Base-by-base conservation (phyloP, 768 basidiomycete species). In the Ramaria sp. region DNA sequence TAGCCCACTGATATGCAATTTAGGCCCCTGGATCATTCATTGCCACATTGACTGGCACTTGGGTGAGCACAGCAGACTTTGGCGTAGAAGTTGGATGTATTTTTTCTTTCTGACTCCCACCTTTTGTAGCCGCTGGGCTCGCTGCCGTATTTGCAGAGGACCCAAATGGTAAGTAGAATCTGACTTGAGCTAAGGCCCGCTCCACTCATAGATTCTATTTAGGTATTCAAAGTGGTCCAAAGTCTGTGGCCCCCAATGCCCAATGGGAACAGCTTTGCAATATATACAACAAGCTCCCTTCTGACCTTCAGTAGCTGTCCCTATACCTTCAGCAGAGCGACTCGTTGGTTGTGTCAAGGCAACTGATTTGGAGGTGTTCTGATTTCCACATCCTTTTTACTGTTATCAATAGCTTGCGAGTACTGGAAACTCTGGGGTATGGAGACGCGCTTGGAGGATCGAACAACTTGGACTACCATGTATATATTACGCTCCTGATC, bases 1-100 rank as follows among this genome's bases (percentile, higher is more conserved):
- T 8, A 34, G 3, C 5, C 42, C 30, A 5, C 18, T 10, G n/a
- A 34, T 13, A 13, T 34, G 32, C 8, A 34, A 34, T 34, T 36
- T n/a, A 39, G 77, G 78, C 1, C 74, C 76, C 3, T 78, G 77
- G 77, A 67, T 75, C 48, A 56, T 78, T 25, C 77, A 77, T 58
- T 78, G 77, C 50, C 73, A 75, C 55, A 72, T 74, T 48, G 69
- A 71, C 42, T 73, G 67, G 66, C 72, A 74, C 59, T 59, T 74
- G 36, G 66, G 53, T 55, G 27, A 16, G 53, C 18, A 42, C 3
- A 4, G 13, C 9, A 3, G 32, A n/a, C n/a, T n/a, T n/a, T n/a
- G n/a, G n/a, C n/a, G n/a, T n/a, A n/a, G 1, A 36, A 37, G 3
- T 53, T 22, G 3, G 3, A 20, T 43, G 24, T 48, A 24, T 25